Evolutionary conservation across 2,329 filamentous ascomycete species (phyloP).

Genomic region (Claviceps africana): DNA sequence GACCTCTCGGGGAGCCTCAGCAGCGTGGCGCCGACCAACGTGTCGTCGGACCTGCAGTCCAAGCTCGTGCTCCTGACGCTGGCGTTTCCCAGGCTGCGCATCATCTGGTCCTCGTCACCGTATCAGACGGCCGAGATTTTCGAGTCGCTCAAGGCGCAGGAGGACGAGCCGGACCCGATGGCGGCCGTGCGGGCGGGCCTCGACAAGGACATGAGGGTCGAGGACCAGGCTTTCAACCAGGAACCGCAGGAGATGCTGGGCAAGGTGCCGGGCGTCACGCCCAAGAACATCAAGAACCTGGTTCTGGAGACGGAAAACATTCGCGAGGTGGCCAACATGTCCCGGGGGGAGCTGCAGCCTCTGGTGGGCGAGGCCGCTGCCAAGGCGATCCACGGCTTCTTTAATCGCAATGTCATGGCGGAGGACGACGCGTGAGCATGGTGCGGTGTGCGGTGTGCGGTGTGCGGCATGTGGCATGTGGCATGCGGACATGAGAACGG

Average conservation of each 20-base stretch:
- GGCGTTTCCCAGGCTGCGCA: constrained; percentile 74
- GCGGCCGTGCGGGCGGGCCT: constrained; percentile 74
- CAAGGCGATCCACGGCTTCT: constrained; percentile 65
- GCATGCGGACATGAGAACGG: neutral
- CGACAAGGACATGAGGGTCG: constrained; percentile 37
- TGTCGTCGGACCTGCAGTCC: constrained; percentile 65
- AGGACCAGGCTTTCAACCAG: constrained; percentile 63
- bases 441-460: too few species aligned
- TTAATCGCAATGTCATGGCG: constrained; percentile 50
- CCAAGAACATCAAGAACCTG: constrained; percentile 61
- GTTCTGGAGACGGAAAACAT: constrained; percentile 63
- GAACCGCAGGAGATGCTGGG: constrained; percentile 84
- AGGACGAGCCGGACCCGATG: constrained; percentile 80
- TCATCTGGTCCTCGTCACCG: constrained; percentile 87
- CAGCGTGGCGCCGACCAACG: constrained; percentile 45
- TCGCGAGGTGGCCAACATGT: constrained; percentile 74
- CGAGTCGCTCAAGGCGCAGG: constrained; percentile 77
- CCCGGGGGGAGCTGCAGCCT: constrained; percentile 53
- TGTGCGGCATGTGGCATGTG: too few species aligned
- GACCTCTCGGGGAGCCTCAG: constrained; percentile 48
- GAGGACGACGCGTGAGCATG: constrained; percentile 18
- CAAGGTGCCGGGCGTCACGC: constrained; percentile 69
- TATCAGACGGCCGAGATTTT: constrained; percentile 98
- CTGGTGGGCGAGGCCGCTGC: constrained; percentile 65
- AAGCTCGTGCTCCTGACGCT: constrained; percentile 87